Conservation (phyloP, 2,329 filamentous ascomycete genomes). For the Endothia cerciana region DNA sequence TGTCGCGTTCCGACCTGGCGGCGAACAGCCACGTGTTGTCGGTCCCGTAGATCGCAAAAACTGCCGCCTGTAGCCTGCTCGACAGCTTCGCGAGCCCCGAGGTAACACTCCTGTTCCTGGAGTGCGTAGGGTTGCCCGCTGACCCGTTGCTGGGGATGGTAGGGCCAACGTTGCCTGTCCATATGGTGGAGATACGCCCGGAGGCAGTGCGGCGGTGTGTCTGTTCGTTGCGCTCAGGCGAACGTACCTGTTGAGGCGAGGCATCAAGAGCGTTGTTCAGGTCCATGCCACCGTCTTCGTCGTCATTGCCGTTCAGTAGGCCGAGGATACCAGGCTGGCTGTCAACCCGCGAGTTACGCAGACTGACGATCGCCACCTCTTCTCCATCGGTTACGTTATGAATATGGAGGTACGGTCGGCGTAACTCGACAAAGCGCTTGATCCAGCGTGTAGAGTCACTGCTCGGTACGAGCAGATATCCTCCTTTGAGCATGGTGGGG, state of each 20-base stretch:
- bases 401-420: slow-evolving; percentile 88
- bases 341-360: slow-evolving; percentile 89
- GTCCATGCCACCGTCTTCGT: slow-evolving; percentile 35
- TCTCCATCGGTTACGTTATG: slow-evolving; percentile 86
- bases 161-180: slow-evolving; percentile 51
- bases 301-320: slow-evolving; percentile 58
- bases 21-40: slow-evolving; percentile 97
- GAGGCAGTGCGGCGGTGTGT: slow-evolving; percentile 55
- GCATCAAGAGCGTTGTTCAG: slow-evolving; percentile 25
- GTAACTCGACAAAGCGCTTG: slow-evolving; percentile 88
- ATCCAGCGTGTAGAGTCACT: slow-evolving; percentile 84
- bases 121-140: slow-evolving; percentile 12
- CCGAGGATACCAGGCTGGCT: slow-evolving; percentile 86
- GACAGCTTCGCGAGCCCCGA: slow-evolving; percentile 57
- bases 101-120: slow-evolving; percentile 32
- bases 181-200: slow-evolving; percentile 59
- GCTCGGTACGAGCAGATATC: slow-evolving; percentile 85
- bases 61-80: slow-evolving; percentile 67
- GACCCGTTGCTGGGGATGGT: slow-evolving; percentile 26
- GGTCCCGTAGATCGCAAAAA: slow-evolving; percentile 93
- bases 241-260: slow-evolving; percentile 21
- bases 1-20: slow-evolving; percentile 84
- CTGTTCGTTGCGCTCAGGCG: slow-evolving; percentile 38
- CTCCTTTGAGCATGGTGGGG: slow-evolving; percentile 78
- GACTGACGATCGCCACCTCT: slow-evolving; percentile 85